Evolutionary conservation across 73 alveolate genomes (phyloP).

Genomic region (Tetrahymena borealis): DNA sequence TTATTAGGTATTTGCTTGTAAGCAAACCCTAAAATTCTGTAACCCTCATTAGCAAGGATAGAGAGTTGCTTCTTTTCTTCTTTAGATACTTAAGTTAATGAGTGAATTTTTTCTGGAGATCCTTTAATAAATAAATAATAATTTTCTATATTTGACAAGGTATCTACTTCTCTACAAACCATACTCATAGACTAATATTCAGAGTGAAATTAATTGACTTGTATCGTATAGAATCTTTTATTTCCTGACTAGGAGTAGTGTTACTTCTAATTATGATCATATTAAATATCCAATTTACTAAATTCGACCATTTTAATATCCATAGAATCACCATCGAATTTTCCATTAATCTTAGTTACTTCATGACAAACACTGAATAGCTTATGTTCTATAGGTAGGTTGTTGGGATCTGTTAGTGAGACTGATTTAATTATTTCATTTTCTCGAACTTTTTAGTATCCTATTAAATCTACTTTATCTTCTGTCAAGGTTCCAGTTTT

Average conservation of each 20-base stretch:
- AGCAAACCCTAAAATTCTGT: conserved; percentile 66
- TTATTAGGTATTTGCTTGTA: conserved; percentile 47
- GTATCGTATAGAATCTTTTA: neutral
- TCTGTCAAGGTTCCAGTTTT: conserved; percentile 27
- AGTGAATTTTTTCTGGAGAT: conserved; percentile 64
- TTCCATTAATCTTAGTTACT: neutral
- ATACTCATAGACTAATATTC: neutral
- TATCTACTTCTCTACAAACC: neutral
- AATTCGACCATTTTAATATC: neutral
- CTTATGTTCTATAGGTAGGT: neutral
- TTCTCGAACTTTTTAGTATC: neutral
- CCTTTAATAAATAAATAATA: conserved; percentile 50
- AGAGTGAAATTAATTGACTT: neutral
- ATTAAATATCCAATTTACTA: neutral
- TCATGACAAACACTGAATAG: neutral
- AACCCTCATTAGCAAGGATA: conserved; percentile 52
- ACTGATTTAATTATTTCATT: neutral
- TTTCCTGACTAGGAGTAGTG: neutral
- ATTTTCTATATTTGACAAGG: neutral
- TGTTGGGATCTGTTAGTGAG: neutral
- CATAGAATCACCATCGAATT: neutral
- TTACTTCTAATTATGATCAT: neutral
- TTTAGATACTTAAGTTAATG: conserved; percentile 49
- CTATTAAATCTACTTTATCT: conserved; percentile 1
- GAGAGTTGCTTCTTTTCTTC: conserved; percentile 47